Conservation (phyloP, 805 yeast species). For the Debaryomyces castellii region DNA sequence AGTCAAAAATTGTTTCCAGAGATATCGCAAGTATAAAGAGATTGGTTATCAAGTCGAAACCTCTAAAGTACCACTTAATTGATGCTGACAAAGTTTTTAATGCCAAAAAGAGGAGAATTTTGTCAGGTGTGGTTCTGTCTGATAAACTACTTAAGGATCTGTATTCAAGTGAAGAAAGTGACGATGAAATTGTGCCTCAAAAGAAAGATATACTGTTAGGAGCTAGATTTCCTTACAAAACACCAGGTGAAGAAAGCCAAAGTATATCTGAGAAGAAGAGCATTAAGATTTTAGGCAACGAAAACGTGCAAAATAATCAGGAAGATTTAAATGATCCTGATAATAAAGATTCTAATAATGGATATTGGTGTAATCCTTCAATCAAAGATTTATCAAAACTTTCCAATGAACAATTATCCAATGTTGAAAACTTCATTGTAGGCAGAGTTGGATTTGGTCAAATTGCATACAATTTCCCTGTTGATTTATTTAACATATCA, state of each 20-base stretch:
- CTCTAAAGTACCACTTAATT: constrained; percentile 40
- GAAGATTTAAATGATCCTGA: constrained; percentile 9
- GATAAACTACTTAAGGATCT: constrained; percentile 16
- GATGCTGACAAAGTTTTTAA: constrained; percentile 41
- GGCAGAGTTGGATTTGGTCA: constrained; percentile 72
- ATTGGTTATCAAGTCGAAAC: constrained; percentile 39
- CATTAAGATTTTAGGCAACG: constrained; percentile 10
- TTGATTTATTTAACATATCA: constrained; percentile 60
- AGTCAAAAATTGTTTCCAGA: constrained; percentile 12
- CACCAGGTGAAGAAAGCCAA: constrained; percentile 2
- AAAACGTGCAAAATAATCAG: constrained; percentile 10
- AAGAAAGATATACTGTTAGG: constrained; percentile 1
- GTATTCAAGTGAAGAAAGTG: constrained; percentile 21
- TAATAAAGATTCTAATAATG: constrained; percentile 24
- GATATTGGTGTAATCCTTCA: constrained; percentile 75
- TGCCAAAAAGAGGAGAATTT: constrained; percentile 29
- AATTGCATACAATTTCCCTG: constrained; percentile 63
- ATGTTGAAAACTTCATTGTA: constrained; percentile 61
- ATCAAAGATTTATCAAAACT: constrained; percentile 46
- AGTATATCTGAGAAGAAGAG: background rate
- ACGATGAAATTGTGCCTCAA: constrained; percentile 12
- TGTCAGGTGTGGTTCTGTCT: constrained; percentile 14
- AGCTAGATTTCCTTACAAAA: constrained; percentile 13
- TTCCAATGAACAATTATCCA: constrained; percentile 47
- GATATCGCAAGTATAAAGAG: constrained; percentile 30